Evolutionary conservation across 768 basidiomycete species (phyloP).

Genomic region (Leccinum subgranulosum): DNA sequence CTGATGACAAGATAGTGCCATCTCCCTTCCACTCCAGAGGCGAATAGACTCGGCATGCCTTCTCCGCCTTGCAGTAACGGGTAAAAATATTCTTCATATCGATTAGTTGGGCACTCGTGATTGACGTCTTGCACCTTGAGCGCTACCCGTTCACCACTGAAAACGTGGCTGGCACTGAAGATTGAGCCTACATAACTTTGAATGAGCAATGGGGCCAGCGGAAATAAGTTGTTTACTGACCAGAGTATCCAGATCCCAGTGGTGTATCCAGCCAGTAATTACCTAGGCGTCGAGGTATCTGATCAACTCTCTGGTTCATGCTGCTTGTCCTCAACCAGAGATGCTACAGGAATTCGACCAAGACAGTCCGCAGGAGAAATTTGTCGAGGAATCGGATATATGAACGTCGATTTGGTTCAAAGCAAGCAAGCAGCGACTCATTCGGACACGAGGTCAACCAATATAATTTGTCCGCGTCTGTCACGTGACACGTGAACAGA

Average conservation of each 20-base stretch:
- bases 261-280: slow-evolving; percentile 60
- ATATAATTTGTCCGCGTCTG: slow-evolving; percentile 15
- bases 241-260: slow-evolving; percentile 74
- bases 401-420: not conserved
- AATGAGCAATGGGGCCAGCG: not conserved
- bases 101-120: slow-evolving; percentile 75
- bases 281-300: slow-evolving; percentile 40
- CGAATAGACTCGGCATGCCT: slow-evolving; percentile 75
- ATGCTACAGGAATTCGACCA: not conserved
- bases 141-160: slow-evolving; percentile 59
- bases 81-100: slow-evolving; percentile 66
- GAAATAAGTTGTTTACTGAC: slow-evolving; percentile 33
- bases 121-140: slow-evolving; percentile 70
- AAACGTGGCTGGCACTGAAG: slow-evolving; percentile 56
- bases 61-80: slow-evolving; percentile 66
- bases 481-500: slow-evolving; percentile 31
- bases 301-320: slow-evolving; percentile 16
- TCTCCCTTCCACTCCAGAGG: slow-evolving; percentile 49
- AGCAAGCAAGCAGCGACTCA: not conserved
- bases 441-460: slow-evolving; percentile 8
- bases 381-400: not conserved
- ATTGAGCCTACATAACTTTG: slow-evolving; percentile 57
- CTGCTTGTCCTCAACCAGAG: not conserved
- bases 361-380: not conserved
- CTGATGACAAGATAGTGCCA: slow-evolving; percentile 80